These are phyloP conservation scores for Hysterangium stoloniferum DNA, from an alignment of 768 basidiomycete genomes.

Conservation along the genomic window DNA sequence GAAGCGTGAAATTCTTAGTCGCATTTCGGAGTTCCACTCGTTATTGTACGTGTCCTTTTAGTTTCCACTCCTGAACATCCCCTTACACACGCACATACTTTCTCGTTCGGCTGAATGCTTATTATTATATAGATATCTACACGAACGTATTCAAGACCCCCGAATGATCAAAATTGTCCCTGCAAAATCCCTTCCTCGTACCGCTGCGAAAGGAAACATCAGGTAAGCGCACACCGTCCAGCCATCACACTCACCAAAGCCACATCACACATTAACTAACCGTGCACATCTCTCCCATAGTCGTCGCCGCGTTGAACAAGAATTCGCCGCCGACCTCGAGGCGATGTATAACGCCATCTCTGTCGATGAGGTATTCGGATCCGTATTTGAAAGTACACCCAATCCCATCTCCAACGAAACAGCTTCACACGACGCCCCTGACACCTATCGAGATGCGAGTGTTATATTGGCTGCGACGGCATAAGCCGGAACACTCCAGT, in stretches of 20 bases:
- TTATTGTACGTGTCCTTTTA: conserved; percentile 14
- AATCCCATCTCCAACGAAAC: too few relatives aligned
- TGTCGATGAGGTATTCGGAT: conserved; percentile 6
- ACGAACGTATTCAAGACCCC: conserved; percentile 23
- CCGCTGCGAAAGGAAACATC: conserved; percentile 14
- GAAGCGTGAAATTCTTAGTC: conserved; percentile 20
- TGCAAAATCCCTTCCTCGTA: conserved; percentile 12
- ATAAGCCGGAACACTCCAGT: too few relatives aligned
- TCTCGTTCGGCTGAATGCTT: not conserved
- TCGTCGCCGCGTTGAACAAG: conserved; percentile 7
- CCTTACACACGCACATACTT: too few relatives aligned
- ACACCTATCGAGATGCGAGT: too few relatives aligned
- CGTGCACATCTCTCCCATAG: not conserved
- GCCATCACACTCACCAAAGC: too few relatives aligned
- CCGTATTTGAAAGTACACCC: too few relatives aligned
- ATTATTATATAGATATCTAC: conserved; percentile 9
- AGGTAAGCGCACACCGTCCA: not conserved
- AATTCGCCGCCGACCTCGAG: conserved; percentile 5
- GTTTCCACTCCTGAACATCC: too few relatives aligned
- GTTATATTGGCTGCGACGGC: too few relatives aligned
- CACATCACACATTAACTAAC: not conserved
- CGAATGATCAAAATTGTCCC: conserved; percentile 19
- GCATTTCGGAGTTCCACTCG: conserved; percentile 20
- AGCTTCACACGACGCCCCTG: too few relatives aligned
- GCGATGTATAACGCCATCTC: conserved; percentile 6